Evolutionary conservation across 129 eudicot species (phyloP).

Genomic region (Centrapalus pauciflorus): DNA sequence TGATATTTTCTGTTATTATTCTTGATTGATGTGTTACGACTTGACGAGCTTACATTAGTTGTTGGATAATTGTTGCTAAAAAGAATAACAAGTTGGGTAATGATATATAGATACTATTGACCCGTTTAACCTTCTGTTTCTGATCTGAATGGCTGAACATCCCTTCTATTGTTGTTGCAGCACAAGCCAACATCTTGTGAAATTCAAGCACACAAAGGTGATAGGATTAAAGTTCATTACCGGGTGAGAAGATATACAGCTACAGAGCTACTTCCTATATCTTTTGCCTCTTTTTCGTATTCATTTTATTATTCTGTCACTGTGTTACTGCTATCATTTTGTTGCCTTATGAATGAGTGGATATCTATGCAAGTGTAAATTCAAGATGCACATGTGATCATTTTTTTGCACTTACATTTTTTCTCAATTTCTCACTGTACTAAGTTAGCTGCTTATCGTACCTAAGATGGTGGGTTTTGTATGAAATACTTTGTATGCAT

Average conservation of each 20-base stretch:
- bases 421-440: neutral
- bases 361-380: neutral
- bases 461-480: neutral
- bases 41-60: neutral
- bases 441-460: neutral
- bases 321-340: neutral
- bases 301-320: neutral
- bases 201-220: slow-evolving; percentile 96
- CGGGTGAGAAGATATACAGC: slow-evolving; percentile 56
- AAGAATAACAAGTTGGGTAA: too few relatives aligned
- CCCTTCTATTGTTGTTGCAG: slow-evolving; percentile 41
- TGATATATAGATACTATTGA: neutral
- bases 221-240: slow-evolving; percentile 80
- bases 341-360: neutral
- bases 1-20: slow-evolving; percentile 1
- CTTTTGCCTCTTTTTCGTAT: neutral
- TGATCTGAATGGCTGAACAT: neutral
- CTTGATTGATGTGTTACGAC: neutral
- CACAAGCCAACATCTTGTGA: slow-evolving; percentile 72
- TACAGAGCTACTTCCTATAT: slow-evolving; percentile 1
- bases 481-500: neutral
- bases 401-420: neutral
- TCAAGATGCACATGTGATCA: neutral
- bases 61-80: too few relatives aligned
- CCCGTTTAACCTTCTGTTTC: neutral